Evolutionary conservation across 805 yeast genomes (phyloP), one percentile per base, ranked within the genome.

Genomic region (Wickerhamiella alocasiicola): DNA sequence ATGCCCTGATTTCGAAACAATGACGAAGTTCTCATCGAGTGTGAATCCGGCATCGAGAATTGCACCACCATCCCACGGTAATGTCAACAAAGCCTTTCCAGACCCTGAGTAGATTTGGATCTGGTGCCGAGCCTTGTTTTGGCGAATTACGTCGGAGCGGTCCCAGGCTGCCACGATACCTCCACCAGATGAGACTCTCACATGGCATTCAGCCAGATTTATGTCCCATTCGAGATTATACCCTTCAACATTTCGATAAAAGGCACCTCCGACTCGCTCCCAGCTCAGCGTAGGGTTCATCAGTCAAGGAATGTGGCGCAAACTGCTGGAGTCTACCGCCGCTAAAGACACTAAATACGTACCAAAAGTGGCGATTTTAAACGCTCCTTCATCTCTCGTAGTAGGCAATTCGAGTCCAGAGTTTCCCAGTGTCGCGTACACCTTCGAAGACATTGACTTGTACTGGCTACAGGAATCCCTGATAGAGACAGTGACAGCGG

Each of bases 211-310:
- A 12, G 53, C 53, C 5, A 72, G 36, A 20, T 65, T 58, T 9
- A 65, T 47, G 13, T 66, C 57, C 81, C 81, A 76, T 40, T 66
- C 59, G 50, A 74, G 54, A 1, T 62, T 67, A 51, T 71, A 77
- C 42, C 81, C 76, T 15, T 72, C 68, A 41, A 77, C 59, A 13
- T 69, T 66, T 42, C 80, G 64, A 49, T 83, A 85, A 55, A 71
- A 82, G 7, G 74, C 78, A 56, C 75, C 74, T 41, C 73, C 76
- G 15, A 85, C 67, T 47, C 78, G 70, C 56, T 84, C 94, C 96
- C 96, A 85, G 32, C 69, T 70, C 46, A 67, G 44, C 27, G 55
- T 53, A 19, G 49, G 49, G 24, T 45, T 45, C 25, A 31, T 33
- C 37, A 27, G 31, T 11, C 18, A 11, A n/a, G 9, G 4, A 30